Evolutionary conservation across 2,329 filamentous ascomycete genomes (phyloP).

Genomic region (Neobulgaria alba): DNA sequence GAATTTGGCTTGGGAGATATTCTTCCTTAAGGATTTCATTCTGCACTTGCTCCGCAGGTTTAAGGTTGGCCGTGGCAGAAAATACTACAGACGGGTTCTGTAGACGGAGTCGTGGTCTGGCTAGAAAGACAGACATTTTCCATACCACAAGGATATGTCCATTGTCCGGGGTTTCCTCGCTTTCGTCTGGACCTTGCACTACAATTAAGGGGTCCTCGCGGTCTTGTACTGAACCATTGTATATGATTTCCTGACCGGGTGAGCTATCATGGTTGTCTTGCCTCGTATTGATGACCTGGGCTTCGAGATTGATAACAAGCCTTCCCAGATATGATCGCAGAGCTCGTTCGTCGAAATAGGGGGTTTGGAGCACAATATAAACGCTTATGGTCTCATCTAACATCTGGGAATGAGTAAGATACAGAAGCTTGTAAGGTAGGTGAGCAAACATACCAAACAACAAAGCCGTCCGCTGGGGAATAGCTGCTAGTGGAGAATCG

Average conservation of each 20-base stretch:
- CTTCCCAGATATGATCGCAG: slow-evolving; percentile 52
- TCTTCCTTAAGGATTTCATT: slow-evolving; percentile 41
- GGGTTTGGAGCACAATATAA: slow-evolving; percentile 59
- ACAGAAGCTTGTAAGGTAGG: slow-evolving; percentile 23
- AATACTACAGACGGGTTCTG: slow-evolving; percentile 61
- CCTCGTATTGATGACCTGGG: slow-evolving; percentile 51
- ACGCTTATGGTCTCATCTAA: slow-evolving; percentile 67
- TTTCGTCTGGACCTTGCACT: slow-evolving; percentile 34
- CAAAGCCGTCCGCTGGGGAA: slow-evolving; percentile 54
- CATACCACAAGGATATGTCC: slow-evolving; percentile 47
- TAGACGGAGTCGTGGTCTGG: slow-evolving; percentile 53
- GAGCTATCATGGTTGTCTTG: slow-evolving; percentile 37
- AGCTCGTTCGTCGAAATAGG: slow-evolving; percentile 46
- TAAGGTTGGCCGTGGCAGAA: slow-evolving; percentile 51
- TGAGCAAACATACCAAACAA: slow-evolving; percentile 57
- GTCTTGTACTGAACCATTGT: slow-evolving; percentile 43
- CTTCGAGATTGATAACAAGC: slow-evolving; percentile 59
- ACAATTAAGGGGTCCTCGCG: slow-evolving; percentile 43
- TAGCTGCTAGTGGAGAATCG: slow-evolving; percentile 40
- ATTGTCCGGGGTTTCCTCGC: slow-evolving; percentile 20
- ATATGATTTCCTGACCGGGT: slow-evolving; percentile 50
- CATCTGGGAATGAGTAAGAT: slow-evolving; percentile 42
- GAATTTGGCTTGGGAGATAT: slow-evolving; percentile 60
- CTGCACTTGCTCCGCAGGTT: slow-evolving; percentile 38
- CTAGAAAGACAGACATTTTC: slow-evolving; percentile 51